phyloP scores from a whole-genome alignment of 2,329 filamentous ascomycete genomes.

The Zopfia rhizophila region DNA sequence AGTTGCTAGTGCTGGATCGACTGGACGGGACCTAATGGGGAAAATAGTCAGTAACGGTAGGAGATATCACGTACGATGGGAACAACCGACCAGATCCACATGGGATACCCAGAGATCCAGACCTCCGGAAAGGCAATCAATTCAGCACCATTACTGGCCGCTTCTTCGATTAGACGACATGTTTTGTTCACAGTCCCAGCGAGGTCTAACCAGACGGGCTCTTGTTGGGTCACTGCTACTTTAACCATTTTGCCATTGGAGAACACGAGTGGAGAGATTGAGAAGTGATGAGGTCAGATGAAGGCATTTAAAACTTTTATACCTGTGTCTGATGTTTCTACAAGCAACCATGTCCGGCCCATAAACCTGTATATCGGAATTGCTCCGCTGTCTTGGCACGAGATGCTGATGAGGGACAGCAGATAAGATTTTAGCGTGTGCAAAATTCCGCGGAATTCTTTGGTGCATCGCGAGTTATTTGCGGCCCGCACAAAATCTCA shows the following conservation, averaged over 20 bases:
- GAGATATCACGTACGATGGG: constrained; percentile 1
- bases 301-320: too few species aligned
- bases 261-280: too few species aligned
- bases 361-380: too few species aligned
- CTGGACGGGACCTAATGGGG: constrained; percentile 48
- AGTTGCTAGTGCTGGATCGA: constrained; percentile 53
- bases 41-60: constrained; percentile 28
- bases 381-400: too few species aligned
- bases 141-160: constrained; percentile 63
- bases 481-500: too few species aligned
- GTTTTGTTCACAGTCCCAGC: constrained; percentile 66
- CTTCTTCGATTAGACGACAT: constrained; percentile 65
- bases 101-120: constrained; percentile 59
- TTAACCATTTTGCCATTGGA: constrained; percentile 13
- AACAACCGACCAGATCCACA: constrained; percentile 56
- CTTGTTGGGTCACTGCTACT: constrained; percentile 66
- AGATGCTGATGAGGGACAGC: too few species aligned
- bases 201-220: constrained; percentile 70
- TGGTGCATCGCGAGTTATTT: too few species aligned
- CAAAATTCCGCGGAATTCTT: too few species aligned
- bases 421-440: too few species aligned
- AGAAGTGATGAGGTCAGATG: too few species aligned
- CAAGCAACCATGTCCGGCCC: too few species aligned
- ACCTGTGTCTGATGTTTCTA: too few species aligned
- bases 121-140: constrained; percentile 63